Base-by-base conservation (phyloP, 139 green algal species). In the Eudorina sp. region DNA sequence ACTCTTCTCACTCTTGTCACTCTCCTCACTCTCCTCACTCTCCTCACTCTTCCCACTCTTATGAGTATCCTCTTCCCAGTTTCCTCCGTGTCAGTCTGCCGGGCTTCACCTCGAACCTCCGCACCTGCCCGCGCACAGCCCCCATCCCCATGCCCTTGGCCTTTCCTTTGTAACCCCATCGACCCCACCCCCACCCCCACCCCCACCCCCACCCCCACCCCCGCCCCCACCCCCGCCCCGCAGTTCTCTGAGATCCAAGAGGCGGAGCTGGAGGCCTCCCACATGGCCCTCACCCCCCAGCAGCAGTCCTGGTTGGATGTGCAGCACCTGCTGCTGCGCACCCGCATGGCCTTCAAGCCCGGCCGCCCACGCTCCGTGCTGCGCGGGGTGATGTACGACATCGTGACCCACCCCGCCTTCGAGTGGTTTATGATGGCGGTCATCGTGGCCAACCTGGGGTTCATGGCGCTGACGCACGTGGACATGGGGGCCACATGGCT, bases 231-330 rank as follows among this genome's bases (percentile, higher is more conserved):
- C 55, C 13, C 55, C 55, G 18, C 55, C 55, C 16, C 60, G 58
- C 84, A 95, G 93, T 97, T 97, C 89, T 86, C 93, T 45, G 88
- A 94, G 72, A 94, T 97, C 77, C 91, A 96, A 4, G 62, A 72
- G 2, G 66, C 66, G 31, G 66, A 48, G 76, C 66, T 38, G 62
- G 64, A 36, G 25, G 21, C 25, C 11, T 16, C 16, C 40, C 34
- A 18, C 18, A 13, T 79, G 70, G 21, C 16, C 18, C 80, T 86
- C 0, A 77, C 58, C 9, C 60, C 60, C 16, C 0, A 34, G 41
- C 80, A 86, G 55, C 80, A 76, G 60, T 8, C 60, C 1, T 86
- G 80, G 80, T 40, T 86, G 38, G 62, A 62, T 41, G 53, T 29
- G 8, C 80, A 86, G 58, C 46, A 62, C 36, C 18, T 83, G 19